Base-by-base conservation (phyloP, 345 rosid genomes). In the Arabis alpina region DNA sequence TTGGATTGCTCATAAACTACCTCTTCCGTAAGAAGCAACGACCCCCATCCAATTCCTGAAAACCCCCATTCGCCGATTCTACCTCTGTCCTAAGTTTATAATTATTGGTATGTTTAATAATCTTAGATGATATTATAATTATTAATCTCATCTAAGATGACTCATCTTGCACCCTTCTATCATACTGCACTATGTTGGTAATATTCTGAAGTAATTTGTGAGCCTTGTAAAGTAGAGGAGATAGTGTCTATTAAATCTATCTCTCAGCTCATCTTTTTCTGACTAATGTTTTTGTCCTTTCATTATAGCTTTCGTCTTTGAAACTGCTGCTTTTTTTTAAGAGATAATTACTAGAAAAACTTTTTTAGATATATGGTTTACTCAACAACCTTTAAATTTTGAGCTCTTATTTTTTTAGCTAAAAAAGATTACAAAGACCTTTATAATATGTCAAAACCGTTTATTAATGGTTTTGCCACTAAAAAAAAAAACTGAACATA, bases 21-120 rank as follows among this genome's bases (percentile, higher is more conserved):
- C 15, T 85, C 71, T 71, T 73, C 45, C 76, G 84, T 66, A 82
- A 84, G 80, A 90, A 84, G 84, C 76, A 12, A 19, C 78, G 63
- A 36, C 70, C 23, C 10, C 19, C 40, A 55, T 27, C 68, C 68
- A 61, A 61, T 7, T 12, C 19, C 15, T 61, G 23, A 61, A 24
- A 34, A 41, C 39, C 32, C 13, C 57, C 50, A 40, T 53, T 53
- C 16, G 12, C 43, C 9, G 56, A 49, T 48, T 32, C 54, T 54
- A 5, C 4, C 2, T 50, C 8, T 70, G 34, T 27, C 4, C 28
- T 39, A 14, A 10, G 48, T 55, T 55, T 37, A 15, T 43, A 4
- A 23, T 12, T 37, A 36, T 36, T 10, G 15, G 53, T 66, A 2
- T 8, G 39, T 50, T 51, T 44, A 53, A 43, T 71, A 52, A 54